These are phyloP conservation scores for Glycine soja DNA, from an alignment of 306 rosid genomes.

Conservation along the genomic window DNA sequence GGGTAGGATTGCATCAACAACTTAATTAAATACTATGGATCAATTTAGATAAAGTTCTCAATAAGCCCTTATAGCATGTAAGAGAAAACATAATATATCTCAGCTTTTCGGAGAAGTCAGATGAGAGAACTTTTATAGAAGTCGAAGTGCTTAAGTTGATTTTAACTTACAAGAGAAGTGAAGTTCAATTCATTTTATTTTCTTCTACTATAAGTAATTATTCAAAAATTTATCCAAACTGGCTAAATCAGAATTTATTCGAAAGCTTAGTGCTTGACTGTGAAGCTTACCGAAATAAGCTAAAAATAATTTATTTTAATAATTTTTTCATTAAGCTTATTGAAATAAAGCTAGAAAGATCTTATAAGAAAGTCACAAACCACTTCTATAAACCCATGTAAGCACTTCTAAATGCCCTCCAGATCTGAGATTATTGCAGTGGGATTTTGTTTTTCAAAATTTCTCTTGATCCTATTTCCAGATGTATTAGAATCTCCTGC, in stretches of 20 bases:
- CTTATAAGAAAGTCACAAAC: too few relatives aligned
- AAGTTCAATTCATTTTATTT: neutral
- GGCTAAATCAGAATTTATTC: neutral
- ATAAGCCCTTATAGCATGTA: neutral
- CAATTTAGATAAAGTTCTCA: neutral
- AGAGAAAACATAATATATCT: neutral
- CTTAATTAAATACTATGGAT: neutral
- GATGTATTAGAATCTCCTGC: neutral
- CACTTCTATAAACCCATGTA: too few relatives aligned
- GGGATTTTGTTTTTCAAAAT: too few relatives aligned
- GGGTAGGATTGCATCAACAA: too few relatives aligned
- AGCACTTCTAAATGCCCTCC: too few relatives aligned
- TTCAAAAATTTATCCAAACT: neutral
- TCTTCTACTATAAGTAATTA: neutral
- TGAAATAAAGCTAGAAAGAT: too few relatives aligned
- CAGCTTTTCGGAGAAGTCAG: neutral
- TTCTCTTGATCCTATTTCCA: too few relatives aligned
- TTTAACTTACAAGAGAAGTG: neutral
- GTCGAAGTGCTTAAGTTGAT: neutral
- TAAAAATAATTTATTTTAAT: neutral
- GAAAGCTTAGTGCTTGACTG: neutral
- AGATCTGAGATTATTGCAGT: too few relatives aligned
- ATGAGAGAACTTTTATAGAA: neutral
- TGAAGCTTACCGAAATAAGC: neutral
- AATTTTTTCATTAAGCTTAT: neutral